Base-by-base conservation (phyloP, 306 rosid genomes). In the Luffa aegyptiaca region DNA sequence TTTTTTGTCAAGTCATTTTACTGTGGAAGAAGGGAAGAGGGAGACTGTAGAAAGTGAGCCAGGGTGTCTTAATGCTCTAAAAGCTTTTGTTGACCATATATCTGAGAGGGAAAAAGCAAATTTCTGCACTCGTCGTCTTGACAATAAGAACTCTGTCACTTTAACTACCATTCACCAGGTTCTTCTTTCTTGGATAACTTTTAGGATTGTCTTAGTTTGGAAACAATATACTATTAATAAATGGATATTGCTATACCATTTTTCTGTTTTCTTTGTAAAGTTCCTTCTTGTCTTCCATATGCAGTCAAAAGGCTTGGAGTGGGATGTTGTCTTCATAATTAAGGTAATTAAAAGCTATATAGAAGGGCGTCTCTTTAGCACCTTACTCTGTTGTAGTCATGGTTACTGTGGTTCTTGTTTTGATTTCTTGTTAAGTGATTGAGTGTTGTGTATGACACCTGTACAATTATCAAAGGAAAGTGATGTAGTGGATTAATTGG, bases 101-200 rank as follows among this genome's bases (percentile, higher is more conserved):
- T 86, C 87, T 79, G 92, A 92, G 87, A 90, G 97, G 16, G 98
- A 95, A 84, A 87, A 20, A 71, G 97, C 91, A 81, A 95, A 91
- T 71, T 95, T 92, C 45, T 88, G 78, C 62, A 84, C 90, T 79
- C 84, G 95, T 26, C 90, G 90, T 81, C 86, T 82, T 80, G 89
- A 95, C 79, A 95, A 95, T 79, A 81, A 86, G 68, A 92, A 84
- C 61, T 91, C 97, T 81, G 91, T 95, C 82, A 90, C 95, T 51
- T 82, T 95, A 86, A 95, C 97, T 72, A 95, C 98, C 81, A 94
- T 94, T 77, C 98, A 95, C 87, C 98, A 92, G 98, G 98, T 95
- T 81, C 12, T 44, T 66, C 39, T 17, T 58, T 45, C 55, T 26
- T 31, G 48, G 75, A 20, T 8, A 20, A 64, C 0, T 48, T 51